These are phyloP conservation scores for Pseudozyma pruni DNA, from an alignment of 1,284 basidiomycete genomes.

Conservation along the genomic window DNA sequence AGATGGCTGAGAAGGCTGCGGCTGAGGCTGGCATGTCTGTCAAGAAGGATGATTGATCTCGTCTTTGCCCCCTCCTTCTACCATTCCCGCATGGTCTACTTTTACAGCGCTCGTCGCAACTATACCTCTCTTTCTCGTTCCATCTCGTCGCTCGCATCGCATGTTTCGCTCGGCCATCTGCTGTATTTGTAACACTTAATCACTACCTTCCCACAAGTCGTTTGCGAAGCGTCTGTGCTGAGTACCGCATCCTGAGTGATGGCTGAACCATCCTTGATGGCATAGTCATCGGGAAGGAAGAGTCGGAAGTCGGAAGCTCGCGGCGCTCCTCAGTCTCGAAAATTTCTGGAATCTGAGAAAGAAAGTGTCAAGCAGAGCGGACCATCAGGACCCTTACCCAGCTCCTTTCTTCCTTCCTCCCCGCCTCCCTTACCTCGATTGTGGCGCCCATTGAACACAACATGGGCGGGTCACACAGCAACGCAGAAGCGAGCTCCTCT, in stretches of 20 bases:
- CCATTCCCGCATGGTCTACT: background rate
- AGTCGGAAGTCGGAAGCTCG: slow-evolving; percentile 19
- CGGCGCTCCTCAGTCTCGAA: background rate
- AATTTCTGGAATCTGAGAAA: slow-evolving; percentile 1
- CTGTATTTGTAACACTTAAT: slow-evolving; percentile 52
- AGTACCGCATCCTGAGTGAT: too few relatives aligned
- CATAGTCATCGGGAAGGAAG: too few relatives aligned
- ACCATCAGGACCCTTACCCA: slow-evolving; percentile 3
- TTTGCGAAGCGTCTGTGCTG: too few relatives aligned
- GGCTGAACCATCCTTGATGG: too few relatives aligned
- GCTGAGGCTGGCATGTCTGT: slow-evolving; percentile 37
- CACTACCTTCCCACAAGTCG: too few relatives aligned
- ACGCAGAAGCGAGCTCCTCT: slow-evolving; percentile 8
- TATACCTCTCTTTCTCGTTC: background rate
- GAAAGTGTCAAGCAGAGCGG: too few relatives aligned
- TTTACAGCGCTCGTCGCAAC: background rate
- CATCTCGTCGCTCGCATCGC: slow-evolving; percentile 16
- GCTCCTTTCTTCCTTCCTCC: background rate
- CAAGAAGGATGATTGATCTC: slow-evolving; percentile 28
- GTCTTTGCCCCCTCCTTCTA: background rate
- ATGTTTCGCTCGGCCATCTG: slow-evolving; percentile 5
- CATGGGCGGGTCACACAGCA: slow-evolving; percentile 20
- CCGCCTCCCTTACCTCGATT: background rate
- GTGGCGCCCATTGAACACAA: too few relatives aligned
- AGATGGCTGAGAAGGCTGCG: slow-evolving; percentile 45